Evolutionary conservation across 805 yeast species (phyloP).

Genomic region (Candida broadrunensis): DNA sequence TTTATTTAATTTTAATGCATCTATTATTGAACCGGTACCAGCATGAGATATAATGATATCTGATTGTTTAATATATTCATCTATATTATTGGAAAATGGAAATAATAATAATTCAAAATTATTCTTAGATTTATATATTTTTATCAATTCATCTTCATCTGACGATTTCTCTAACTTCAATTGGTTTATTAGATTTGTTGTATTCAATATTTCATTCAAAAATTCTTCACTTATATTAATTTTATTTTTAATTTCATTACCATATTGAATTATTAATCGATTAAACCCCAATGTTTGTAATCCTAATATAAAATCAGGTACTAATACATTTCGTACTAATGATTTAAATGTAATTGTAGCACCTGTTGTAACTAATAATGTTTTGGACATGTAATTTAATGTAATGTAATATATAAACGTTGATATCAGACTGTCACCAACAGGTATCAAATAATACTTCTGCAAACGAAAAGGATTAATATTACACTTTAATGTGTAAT

Average conservation of each 20-base stretch:
- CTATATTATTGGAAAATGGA: conserved; percentile 25
- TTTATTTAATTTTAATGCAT: conserved; percentile 56
- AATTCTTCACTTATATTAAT: conserved; percentile 19
- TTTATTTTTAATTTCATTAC: conserved; percentile 25
- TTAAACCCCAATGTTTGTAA: conserved; percentile 37
- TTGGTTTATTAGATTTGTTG: conserved; percentile 4
- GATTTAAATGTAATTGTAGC: conserved; percentile 81
- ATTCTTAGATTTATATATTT: conserved; percentile 1
- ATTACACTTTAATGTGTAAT: no score
- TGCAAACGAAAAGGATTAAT: no score
- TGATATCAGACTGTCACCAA: no score
- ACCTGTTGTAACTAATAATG: conserved; percentile 72
- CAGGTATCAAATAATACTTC: no score
- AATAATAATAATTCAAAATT: conserved; percentile 19
- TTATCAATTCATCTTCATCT: not conserved
- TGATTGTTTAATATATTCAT: conserved; percentile 38
- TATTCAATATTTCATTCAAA: conserved; percentile 16
- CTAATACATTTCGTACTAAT: conserved; percentile 48
- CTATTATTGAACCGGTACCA: conserved; percentile 88
- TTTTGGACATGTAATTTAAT: conserved; percentile 3
- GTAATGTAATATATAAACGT: no score
- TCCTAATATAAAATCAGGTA: conserved; percentile 26
- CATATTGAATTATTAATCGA: conserved; percentile 25
- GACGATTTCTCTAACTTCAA: not conserved
- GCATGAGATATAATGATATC: conserved; percentile 84